Evolutionary conservation across 441 rosid species (phyloP), one percentile per base, ranked within the genome.

Genomic region (Erodium moschatum): DNA sequence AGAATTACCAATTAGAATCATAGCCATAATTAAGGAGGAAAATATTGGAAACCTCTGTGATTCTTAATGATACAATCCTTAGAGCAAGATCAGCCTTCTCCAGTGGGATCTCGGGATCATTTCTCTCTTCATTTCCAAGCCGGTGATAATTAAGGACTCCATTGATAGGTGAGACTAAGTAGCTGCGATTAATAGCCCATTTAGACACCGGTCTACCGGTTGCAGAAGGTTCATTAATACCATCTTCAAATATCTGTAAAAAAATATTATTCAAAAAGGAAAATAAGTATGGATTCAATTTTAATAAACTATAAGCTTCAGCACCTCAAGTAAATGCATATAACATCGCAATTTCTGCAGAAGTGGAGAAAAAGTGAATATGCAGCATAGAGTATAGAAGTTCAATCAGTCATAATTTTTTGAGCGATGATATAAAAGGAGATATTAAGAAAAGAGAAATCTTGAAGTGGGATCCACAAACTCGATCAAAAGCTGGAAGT

Each of bases 81-180:
- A 94, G 75, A 72, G 82, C 80, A 74, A 94, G 83, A 64, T 94
- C 85, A 69, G 89, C 96, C 82, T 86, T 94, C 89, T 94, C 99
- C 79, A 86, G 88, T 72, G 99, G 99, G 80, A 86, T 78, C 72
- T 90, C 96, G 52, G 94, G 89, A 80, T 91, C 88, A 84, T 56
- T 82, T 81, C 97, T 86, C 81, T 94, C 99, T 82, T 88, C 94
- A 67, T 91, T 89, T 79, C 99, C 99, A 75, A 91, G 89, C 61
- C 99, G 96, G 65, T 94, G 97, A 85, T 94, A 94, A 73, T 87
- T 85, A 70, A 94, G 97, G 64, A 80, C 82, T 75, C 94, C 99
- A 82, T 91, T 88, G 72, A 94, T 91, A 48, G 99, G 99, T 69
- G 97, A 91, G 56, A 94, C 83, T 67, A 94, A 69, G 80, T 87